These are phyloP conservation scores for Psilocybe subaeruginosa DNA, from an alignment of 768 basidiomycete genomes.

Conservation along the genomic window DNA sequence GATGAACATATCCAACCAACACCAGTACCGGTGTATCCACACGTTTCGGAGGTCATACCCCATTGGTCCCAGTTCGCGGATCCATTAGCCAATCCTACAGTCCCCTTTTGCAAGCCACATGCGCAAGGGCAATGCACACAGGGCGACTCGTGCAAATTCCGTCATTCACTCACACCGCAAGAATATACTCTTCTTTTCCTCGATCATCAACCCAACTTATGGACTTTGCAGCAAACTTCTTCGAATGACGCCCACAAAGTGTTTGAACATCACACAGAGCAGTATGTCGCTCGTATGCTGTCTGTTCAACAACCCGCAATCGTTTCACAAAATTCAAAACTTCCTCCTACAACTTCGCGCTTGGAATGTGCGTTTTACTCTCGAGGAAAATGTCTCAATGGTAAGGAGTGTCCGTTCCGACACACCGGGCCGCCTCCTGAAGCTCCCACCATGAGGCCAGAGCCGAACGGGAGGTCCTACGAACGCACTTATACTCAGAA, in stretches of 20 bases:
- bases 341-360: conserved; percentile 9
- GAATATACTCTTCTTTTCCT: conserved; percentile 43
- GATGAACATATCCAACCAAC: background rate
- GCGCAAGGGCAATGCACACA: conserved; percentile 37
- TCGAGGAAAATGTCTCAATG: conserved; percentile 21
- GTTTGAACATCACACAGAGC: background rate
- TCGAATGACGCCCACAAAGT: background rate
- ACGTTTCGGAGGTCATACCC: conserved; percentile 25
- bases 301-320: background rate
- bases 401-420: conserved; percentile 25
- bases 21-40: conserved; percentile 16
- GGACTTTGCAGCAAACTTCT: conserved; percentile 19
- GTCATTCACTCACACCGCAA: conserved; percentile 41
- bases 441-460: background rate
- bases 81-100: conserved; percentile 32
- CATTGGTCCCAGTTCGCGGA: conserved; percentile 51
- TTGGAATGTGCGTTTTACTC: conserved; percentile 24
- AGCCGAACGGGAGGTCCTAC: background rate
- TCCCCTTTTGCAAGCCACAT: conserved; percentile 43
- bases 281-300: background rate
- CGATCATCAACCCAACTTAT: conserved; percentile 38
- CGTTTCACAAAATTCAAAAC: background rate
- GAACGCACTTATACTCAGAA: background rate
- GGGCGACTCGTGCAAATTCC: conserved; percentile 36
- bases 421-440: conserved; percentile 20